Evolutionary conservation across 352 stramenopile species (phyloP), one percentile per base, ranked within the genome.

Genomic region (Blastocystis sp.): DNA sequence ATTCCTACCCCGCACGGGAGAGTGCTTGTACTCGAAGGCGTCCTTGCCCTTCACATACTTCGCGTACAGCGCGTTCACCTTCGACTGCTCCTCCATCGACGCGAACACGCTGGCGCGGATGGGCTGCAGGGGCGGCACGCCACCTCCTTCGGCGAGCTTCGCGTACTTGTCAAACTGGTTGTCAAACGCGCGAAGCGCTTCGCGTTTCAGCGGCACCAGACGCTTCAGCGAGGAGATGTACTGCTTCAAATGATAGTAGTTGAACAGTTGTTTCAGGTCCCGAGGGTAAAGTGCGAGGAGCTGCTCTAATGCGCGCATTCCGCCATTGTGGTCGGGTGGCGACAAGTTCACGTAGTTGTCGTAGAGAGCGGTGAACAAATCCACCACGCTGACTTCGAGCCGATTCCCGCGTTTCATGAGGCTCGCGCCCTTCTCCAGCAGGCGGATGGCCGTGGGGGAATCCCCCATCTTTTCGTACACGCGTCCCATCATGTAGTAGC

Each of bases 401-500:
- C 74, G 56, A 56, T 67, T 21, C 59, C 74, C 74, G 19, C 74
- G 74, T 34, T 84, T 84, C 7, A 84, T 17, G 19, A 84, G 61
- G 41, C 52, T 67, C 1, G 19, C 48, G 23, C 53, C 74, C 34
- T 84, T 84, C 38, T 84, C 74, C 5, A 69, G 2, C 17, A 59
- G 53, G 48, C 45, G 38, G 23, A 84, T 28, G 0, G 74, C 21
- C 10, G 40, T 41, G 2, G 52, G 1, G 28, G 14, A 43, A 19
- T 84, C 74, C n/a, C 9, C 41, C 74, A 67, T 28, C 56, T 84
- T 84, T 9, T 67, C 28, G 56, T 67, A 84, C 5, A 52, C 56
- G 65, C 66, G 65, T 38, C 74, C 56, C 74, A 84, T 69, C 21
- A 84, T 69, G 74, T 70, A 84, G 48, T 84, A 84, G n/a, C 53